These are phyloP conservation scores for Pterocarpus macrocarpus DNA, from an alignment of 306 rosid genomes.

Conservation along the genomic window DNA sequence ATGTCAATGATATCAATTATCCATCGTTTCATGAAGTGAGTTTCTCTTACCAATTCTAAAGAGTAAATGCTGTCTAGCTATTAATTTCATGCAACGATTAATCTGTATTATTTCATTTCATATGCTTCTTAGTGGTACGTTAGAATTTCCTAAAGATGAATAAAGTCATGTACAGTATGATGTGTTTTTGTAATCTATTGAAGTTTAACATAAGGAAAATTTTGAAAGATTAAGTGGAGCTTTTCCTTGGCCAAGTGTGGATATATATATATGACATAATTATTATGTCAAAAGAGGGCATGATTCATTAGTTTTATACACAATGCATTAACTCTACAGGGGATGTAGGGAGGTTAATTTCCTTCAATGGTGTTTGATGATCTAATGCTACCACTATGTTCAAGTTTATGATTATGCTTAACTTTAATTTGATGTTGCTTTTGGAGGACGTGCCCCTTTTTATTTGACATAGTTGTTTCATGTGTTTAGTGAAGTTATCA, in stretches of 20 bases:
- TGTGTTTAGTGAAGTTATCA: no score
- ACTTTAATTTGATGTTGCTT: no score
- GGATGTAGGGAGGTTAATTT: no score
- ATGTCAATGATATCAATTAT: constrained; percentile 55
- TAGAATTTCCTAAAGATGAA: constrained; percentile 4
- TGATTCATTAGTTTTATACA: constrained; percentile 12
- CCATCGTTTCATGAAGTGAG: constrained; percentile 67
- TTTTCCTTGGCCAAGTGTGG: constrained; percentile 9
- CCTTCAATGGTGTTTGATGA: no score
- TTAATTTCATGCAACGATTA: constrained; percentile 30
- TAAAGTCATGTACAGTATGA: not conserved
- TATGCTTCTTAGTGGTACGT: not conserved
- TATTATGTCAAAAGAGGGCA: not conserved
- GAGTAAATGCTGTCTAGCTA: not conserved
- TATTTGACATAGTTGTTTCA: no score
- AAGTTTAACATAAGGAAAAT: not conserved
- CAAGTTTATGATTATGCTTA: no score
- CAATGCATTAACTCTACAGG: not conserved
- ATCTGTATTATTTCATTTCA: not conserved
- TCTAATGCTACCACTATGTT: no score
- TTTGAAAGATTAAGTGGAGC: constrained; percentile 5
- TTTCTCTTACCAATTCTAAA: constrained; percentile 25
- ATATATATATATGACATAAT: not conserved
- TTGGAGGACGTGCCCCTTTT: no score
- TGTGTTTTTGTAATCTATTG: not conserved